phyloP scores from a whole-genome alignment of 371 early-diverging fungal genomes.

The Mortierella sp. region DNA sequence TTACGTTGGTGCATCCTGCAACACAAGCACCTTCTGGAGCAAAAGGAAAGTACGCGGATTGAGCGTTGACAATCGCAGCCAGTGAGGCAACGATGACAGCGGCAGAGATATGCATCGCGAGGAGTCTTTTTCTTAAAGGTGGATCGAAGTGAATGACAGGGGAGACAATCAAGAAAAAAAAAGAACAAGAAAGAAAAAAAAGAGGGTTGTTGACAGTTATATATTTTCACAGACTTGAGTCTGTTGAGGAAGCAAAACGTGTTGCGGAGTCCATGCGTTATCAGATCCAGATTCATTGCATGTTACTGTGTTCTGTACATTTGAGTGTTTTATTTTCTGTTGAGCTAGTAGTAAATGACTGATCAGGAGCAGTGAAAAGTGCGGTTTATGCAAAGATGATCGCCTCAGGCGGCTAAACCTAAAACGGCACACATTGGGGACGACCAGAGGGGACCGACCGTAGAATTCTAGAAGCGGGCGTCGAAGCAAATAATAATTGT shows the following conservation, averaged over 20 bases:
- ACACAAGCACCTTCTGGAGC: conserved; percentile 38
- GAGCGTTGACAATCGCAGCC: conserved; percentile 20
- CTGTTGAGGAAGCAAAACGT: no score
- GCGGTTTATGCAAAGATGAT: not conserved
- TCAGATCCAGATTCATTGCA: no score
- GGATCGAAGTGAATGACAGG: not conserved
- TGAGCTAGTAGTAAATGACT: no score
- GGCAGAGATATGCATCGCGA: conserved; percentile 26
- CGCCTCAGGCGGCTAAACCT: not conserved
- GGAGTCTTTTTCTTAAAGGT: not conserved
- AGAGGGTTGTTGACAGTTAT: no score
- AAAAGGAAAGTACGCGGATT: conserved; percentile 36
- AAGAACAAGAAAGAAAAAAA: not conserved
- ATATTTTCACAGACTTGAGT: no score
- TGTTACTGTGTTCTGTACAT: no score
- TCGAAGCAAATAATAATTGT: not conserved
- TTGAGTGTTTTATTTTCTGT: no score
- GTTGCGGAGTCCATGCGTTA: no score
- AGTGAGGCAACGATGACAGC: conserved; percentile 21
- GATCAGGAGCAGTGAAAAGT: no score
- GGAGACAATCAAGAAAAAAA: not conserved
- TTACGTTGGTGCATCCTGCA: conserved; percentile 27
- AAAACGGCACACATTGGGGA: not conserved
- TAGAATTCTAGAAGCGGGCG: conserved; percentile 2
- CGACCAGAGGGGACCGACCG: not conserved